Base-by-base conservation (phyloP, 2,329 filamentous ascomycete species). In the Lachnellula occidentalis region DNA sequence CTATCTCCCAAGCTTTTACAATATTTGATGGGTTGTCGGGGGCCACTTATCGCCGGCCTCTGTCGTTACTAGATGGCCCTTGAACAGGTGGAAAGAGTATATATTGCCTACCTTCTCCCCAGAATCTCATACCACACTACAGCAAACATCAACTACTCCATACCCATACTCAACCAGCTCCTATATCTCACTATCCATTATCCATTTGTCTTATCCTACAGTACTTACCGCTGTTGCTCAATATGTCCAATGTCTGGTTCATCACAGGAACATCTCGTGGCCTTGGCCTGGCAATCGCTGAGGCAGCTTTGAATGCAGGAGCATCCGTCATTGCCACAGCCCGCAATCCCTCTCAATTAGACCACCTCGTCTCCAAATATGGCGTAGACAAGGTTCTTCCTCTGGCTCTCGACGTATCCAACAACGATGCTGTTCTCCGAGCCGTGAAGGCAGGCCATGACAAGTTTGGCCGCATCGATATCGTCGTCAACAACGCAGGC, bases 391-490 rank as follows among this genome's bases (percentile, higher is more conserved):
- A 78, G 57, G 73, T 75, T 54, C 67, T 80, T 3, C 60, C 75
- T 2, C 59, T 76, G 1, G 70, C 76, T 9, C 72, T 82, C 8
- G 79, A 83, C 58, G 78, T 83, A 0, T 76, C 74, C 0, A 74
- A 77, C 4, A 76, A 80, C 51, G 67, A 75, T 24, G 67, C 61
- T 14, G 64, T 69, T 4, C 24, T 65, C 17, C 49, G 63, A 6
- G 66, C 68, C 1, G 63, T 72, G 1, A 56, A 73, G 7, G 67
- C 69, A 15, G 74, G 74, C 0, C 49, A 68, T 1, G 65, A 73
- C 3, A 75, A 75, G 42, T 83, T 83, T 65, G 74, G 75, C 15
- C 74, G 76, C 9, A 69, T 85, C 39, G 80, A 85, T 22, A 45
- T 45, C 19, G 43, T 45, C 22, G 22, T 45, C 22, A 45, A 45